Conservation (phyloP, 257 asterid genomes). For the Solanum tarijense region DNA sequence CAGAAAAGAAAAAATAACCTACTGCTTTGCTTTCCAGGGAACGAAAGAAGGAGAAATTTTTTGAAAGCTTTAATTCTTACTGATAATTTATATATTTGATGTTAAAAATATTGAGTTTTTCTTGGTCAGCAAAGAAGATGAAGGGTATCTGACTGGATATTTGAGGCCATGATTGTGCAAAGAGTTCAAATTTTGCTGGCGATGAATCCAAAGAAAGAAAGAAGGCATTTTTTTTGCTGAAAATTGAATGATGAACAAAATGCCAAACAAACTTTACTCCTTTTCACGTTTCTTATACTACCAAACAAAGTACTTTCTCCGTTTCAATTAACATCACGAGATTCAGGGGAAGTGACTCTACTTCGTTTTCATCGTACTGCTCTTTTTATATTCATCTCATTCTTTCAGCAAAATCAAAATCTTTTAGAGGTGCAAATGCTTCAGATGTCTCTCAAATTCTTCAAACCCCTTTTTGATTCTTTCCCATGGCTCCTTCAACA, state of each 20-base stretch:
- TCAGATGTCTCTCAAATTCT: neutral
- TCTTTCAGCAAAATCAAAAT: too few relatives aligned
- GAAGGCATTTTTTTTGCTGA: neutral
- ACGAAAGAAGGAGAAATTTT: too few relatives aligned
- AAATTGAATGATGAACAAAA: neutral
- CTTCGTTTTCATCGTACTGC: neutral
- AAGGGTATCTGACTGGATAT: neutral
- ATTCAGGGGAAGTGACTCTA: neutral
- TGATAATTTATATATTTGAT: too few relatives aligned
- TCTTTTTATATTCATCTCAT: neutral
- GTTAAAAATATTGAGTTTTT: neutral
- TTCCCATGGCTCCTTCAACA: neutral
- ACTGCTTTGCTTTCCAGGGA: too few relatives aligned
- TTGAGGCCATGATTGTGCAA: neutral
- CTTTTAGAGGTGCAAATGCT: too few relatives aligned
- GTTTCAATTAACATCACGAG: neutral
- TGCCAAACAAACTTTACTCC: neutral
- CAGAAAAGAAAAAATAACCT: too few relatives aligned
- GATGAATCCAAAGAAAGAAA: neutral
- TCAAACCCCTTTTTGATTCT: neutral
- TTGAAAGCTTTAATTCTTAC: too few relatives aligned
- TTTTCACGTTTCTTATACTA: neutral
- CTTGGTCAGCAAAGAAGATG: neutral
- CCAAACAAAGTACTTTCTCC: neutral
- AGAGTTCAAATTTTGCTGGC: neutral